Evolutionary conservation across 1,284 basidiomycete genomes (phyloP), one percentile per base, ranked within the genome.

Genomic region (Leccinum ponderosum): DNA sequence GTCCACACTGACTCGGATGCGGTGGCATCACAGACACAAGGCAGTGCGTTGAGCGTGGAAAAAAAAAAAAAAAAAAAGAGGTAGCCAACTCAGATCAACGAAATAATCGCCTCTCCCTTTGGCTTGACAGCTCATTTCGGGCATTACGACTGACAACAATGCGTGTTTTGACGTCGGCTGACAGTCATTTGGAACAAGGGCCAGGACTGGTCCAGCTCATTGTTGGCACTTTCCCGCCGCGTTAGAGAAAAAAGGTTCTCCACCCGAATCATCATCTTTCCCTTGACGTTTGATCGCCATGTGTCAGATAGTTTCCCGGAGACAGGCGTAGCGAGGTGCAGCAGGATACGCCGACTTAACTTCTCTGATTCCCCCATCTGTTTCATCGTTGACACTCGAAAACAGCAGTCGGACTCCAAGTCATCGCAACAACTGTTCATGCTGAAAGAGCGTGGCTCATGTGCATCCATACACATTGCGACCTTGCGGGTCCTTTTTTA

Each of bases 221-320:
- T 70, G 69, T 73, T 58, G 57, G 55, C 58, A 56, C 52, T 62
- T 55, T 61, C 50, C 63, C 62, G 57, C 66, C 58, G 57, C 63
- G 53, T 44, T 44, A 44, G 42, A 44, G 11, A 44, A 60, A 47
- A 33, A 29, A 47, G 42, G 22, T 50, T 35, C 47, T 33, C 50
- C 59, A 48, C 29, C 51, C 56, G 54, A 27, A 47, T 66, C 56
- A 59, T 58, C 57, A 50, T 67, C 44, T 61, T 58, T 58, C 39
- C 58, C 8, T 59, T 73, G 69, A 70, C 71, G 56, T 70, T 68
- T 72, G 68, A 73, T 71, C 65, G 67, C 67, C 67, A 69, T 68
- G 69, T 66, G 66, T 63, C 62, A 62, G 58, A 35, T 37, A 44
- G 55, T 58, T 67, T 65, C 68, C 58, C 64, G 57, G 56, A 48